Evolutionary conservation across 176 grass and related monocot species (phyloP), one percentile per base, ranked within the genome.

Genomic region (Dactylis glomerata): DNA sequence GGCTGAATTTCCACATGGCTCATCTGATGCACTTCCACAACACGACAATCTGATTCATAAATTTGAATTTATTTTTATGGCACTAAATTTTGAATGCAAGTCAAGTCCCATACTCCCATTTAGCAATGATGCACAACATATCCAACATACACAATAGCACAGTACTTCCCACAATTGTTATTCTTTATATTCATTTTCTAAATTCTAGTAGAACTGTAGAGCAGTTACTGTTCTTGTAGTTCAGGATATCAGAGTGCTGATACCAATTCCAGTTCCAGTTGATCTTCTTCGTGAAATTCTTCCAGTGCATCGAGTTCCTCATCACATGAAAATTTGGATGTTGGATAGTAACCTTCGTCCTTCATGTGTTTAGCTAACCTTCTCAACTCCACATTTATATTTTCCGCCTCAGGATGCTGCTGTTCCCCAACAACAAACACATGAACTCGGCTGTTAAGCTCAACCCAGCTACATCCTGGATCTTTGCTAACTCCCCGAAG

Each of bases 391-490:
- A 26, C 81, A 91, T 82, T 78, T 79, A 95, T 89, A 63, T 50
- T 84, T 81, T 86, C 81, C 5, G 52, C 66, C 6, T 95, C 81
- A 75, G 88, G 83, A 85, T 95, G 93, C 40, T 86, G 87, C 49
- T 86, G 76, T 65, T 95, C 91, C 52, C 86, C 84, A 67, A 88
- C 86, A 92, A 89, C 91, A 91, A 96, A 92, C 20, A 92, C 93
- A 89, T 96, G 88, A 73, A 96, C 80, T 85, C 8, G 80, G 45
- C 17, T 91, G 9, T 96, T 81, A 59, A 96, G 69, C 66, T 92
- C 91, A 73, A 96, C 77, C 91, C 91, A 96, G 57, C 93, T 96
- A 69, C 93, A 96, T 17, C 88, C 93, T 75, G 77, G 91, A 65
- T 92, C 91, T 78, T 96, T 92, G 58, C 54, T 90, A 61, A 95